Percentiles rank a stretch among this genome's conserved stretches.
Evolutionary conservation across 2,329 filamentous ascomycete species (phyloP).

Genomic region (Truncatella angustata): DNA sequence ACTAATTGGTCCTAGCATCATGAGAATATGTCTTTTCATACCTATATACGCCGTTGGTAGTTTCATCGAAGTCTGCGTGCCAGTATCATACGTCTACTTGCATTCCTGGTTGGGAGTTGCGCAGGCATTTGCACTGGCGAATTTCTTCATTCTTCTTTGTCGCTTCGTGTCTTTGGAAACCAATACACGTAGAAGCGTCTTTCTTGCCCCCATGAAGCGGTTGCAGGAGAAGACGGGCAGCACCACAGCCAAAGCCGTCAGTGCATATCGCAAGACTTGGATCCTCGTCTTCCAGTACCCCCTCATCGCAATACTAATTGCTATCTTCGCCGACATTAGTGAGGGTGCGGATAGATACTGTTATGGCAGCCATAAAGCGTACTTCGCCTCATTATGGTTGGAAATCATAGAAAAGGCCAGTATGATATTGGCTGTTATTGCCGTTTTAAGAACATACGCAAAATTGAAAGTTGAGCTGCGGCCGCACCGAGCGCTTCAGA

Average conservation of each 20-base stretch:
- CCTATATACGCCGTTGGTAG: slow-evolving; percentile 38
- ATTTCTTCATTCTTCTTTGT: slow-evolving; percentile 43
- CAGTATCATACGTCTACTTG: slow-evolving; percentile 37
- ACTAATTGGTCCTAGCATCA: slow-evolving; percentile 26
- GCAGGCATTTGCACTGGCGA: slow-evolving; percentile 38
- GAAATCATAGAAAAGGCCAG: slow-evolving; percentile 23
- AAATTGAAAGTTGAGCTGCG: slow-evolving; percentile 18
- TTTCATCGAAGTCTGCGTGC: slow-evolving; percentile 36
- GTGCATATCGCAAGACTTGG: slow-evolving; percentile 29
- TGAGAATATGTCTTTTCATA: slow-evolving; percentile 39
- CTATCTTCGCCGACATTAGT: slow-evolving; percentile 34
- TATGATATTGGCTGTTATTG: slow-evolving; percentile 20
- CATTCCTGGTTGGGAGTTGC: slow-evolving; percentile 35
- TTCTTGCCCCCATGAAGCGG: slow-evolving; percentile 33
- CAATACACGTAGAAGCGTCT: slow-evolving; percentile 29
- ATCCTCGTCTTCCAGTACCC: slow-evolving; percentile 40
- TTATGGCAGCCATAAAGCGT: slow-evolving; percentile 23
- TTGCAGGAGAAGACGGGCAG: slow-evolving; percentile 23
- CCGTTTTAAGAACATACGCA: slow-evolving; percentile 19
- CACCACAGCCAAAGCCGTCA: slow-evolving; percentile 11
- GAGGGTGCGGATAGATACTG: slow-evolving; percentile 29
- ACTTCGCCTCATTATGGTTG: slow-evolving; percentile 31
- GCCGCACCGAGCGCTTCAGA: slow-evolving; percentile 20
- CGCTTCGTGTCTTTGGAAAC: slow-evolving; percentile 33
- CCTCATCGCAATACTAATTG: slow-evolving; percentile 34